Conservation (phyloP, 768 basidiomycete species). For the Boletus reticulatus region DNA sequence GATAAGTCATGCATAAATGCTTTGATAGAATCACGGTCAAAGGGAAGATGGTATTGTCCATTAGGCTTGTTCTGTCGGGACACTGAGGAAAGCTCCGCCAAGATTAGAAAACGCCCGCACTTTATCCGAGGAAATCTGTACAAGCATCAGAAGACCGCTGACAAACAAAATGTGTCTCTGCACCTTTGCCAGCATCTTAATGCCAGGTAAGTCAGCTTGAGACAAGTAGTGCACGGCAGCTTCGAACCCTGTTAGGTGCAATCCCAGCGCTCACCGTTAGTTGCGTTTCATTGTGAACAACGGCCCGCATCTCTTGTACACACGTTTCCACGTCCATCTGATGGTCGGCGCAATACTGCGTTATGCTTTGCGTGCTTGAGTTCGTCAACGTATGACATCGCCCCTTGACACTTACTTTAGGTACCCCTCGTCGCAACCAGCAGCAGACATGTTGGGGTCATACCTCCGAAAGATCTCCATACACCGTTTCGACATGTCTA, state of each 20-base stretch:
- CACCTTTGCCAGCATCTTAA: conserved; percentile 89
- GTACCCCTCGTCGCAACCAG: conserved; percentile 90
- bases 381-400: not conserved
- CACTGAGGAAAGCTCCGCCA: not conserved
- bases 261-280: conserved; percentile 95
- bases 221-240: conserved; percentile 13
- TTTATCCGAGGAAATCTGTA: conserved; percentile 90
- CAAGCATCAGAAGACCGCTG: not conserved
- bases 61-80: conserved; percentile 82
- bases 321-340: conserved; percentile 66
- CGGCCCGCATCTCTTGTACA: conserved; percentile 71
- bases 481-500: conserved; percentile 67
- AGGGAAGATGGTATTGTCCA: conserved; percentile 80
- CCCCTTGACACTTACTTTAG: conserved; percentile 60
- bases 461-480: conserved; percentile 69
- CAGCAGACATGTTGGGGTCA: conserved; percentile 71
- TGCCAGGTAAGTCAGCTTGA: conserved; percentile 10
- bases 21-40: conserved; percentile 59
- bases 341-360: conserved; percentile 73
- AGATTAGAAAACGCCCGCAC: conserved; percentile 32
- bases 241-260: conserved; percentile 85
- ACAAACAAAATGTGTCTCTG: conserved; percentile 11
- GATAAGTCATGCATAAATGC: conserved; percentile 79
- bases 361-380: conserved; percentile 56
- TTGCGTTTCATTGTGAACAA: conserved; percentile 73